A percentile compares a stretch with the other conserved stretches of the same genome.
phyloP scores from a whole-genome alignment of 2,329 filamentous ascomycete species.

The Aphanocladium album region DNA sequence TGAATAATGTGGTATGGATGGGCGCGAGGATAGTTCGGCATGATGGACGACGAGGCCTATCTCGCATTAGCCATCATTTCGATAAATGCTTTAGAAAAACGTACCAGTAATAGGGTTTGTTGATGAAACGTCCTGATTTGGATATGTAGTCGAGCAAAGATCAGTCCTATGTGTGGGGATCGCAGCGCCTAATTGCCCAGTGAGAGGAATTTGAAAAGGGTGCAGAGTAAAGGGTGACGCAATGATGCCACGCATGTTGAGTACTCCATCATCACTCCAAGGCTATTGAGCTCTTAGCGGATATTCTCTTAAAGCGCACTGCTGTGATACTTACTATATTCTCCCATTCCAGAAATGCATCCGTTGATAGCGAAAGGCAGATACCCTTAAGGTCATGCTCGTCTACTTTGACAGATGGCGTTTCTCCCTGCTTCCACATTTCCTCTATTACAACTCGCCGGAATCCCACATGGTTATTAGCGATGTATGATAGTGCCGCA shows the following conservation, averaged over 20 bases:
- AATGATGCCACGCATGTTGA: constrained; percentile 48
- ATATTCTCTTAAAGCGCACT: neutral
- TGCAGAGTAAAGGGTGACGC: constrained; percentile 46
- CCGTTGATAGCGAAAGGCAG: constrained; percentile 45
- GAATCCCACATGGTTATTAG: constrained; percentile 51
- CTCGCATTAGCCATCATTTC: neutral
- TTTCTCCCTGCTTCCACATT: constrained; percentile 29
- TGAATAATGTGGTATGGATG: constrained; percentile 42
- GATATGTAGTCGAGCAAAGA: constrained; percentile 44
- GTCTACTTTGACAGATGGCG: constrained; percentile 35
- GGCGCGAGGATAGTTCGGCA: constrained; percentile 20
- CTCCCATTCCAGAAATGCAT: constrained; percentile 54
- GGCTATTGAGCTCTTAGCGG: constrained; percentile 29
- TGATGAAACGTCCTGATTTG: constrained; percentile 24
- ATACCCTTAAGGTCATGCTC: constrained; percentile 39
- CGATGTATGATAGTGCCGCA: constrained; percentile 46
- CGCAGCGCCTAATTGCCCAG: constrained; percentile 20
- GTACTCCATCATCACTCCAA: constrained; percentile 33
- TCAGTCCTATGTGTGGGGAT: constrained; percentile 33
- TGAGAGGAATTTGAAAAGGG: constrained; percentile 46
- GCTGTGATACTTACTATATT: constrained; percentile 35
- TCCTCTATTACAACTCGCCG: constrained; percentile 40
- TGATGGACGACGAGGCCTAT: constrained; percentile 43
- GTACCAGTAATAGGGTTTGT: constrained; percentile 45
- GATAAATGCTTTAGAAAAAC: constrained; percentile 18